phyloP scores from a whole-genome alignment of 306 rosid genomes.

The Quercus berberidifolia region DNA sequence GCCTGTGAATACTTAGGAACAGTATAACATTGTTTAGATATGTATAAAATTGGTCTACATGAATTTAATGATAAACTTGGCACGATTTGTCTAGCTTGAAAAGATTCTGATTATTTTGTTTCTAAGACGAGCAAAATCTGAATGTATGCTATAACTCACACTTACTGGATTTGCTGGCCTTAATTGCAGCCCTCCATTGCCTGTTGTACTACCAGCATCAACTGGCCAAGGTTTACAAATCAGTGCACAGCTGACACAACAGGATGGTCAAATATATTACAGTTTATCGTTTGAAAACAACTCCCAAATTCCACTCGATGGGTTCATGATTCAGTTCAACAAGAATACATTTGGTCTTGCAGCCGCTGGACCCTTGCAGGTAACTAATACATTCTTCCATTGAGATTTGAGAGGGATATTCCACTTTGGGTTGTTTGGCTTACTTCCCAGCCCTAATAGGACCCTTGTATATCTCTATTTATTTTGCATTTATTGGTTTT shows the following conservation, averaged over 20 bases:
- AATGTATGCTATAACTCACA: conserved; percentile 8
- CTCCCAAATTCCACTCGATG: conserved; percentile 76
- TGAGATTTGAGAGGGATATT: not conserved
- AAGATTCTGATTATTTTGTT: conserved; percentile 13
- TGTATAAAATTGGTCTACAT: not conserved
- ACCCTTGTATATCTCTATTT: not conserved
- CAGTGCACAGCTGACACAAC: conserved; percentile 79
- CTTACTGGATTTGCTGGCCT: conserved; percentile 28
- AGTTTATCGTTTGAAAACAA: conserved; percentile 79
- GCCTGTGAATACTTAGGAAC: not conserved
- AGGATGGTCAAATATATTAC: conserved; percentile 86
- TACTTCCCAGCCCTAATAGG: not conserved
- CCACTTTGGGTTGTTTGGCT: not conserved
- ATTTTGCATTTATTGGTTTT: conserved; percentile 15
- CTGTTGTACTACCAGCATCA: conserved; percentile 70
- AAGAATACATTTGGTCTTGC: conserved; percentile 96
- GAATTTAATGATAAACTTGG: conserved; percentile 2
- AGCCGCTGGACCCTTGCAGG: conserved; percentile 91
- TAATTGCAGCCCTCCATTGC: conserved; percentile 76
- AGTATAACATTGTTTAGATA: not conserved
- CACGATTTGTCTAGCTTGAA: not conserved
- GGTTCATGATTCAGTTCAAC: conserved; percentile 98
- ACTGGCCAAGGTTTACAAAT: conserved; percentile 95
- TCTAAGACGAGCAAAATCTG: not conserved
- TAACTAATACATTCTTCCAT: conserved; percentile 21